Percentiles rank a stretch among this genome's conserved stretches.
These are phyloP conservation scores for Friedmanniomyces simplex DNA, from an alignment of 495 filamentous ascomycete species.

Conservation along the genomic window DNA sequence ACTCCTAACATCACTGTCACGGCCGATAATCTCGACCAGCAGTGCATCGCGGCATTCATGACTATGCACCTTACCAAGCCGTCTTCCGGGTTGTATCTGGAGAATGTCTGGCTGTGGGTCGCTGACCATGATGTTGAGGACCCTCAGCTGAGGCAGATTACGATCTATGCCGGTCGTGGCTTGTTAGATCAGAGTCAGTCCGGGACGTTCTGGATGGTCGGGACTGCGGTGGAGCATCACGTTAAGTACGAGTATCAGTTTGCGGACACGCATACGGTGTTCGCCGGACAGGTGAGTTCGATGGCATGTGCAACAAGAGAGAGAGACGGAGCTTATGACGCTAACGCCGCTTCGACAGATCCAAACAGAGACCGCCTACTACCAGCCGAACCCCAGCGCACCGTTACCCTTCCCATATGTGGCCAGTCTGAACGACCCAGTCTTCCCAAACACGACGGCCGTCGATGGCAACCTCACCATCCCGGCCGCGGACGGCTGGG, in stretches of 20 bases:
- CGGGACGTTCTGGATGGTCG: conserved; percentile 46
- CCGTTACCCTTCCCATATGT: conserved; percentile 45
- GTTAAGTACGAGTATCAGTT: conserved; percentile 29
- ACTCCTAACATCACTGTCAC: conserved; percentile 38
- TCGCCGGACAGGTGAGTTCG: conserved; percentile 26
- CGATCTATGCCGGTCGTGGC: conserved; percentile 59
- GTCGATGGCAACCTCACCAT: conserved; percentile 48
- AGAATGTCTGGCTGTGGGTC: conserved; percentile 64
- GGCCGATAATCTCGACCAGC: conserved; percentile 35
- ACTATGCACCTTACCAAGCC: conserved; percentile 52
- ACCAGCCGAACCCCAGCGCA: conserved; percentile 55
- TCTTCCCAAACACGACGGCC: conserved; percentile 13
- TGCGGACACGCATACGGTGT: conserved; percentile 26
- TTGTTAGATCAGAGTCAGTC: conserved; percentile 46
- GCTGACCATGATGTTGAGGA: conserved; percentile 47
- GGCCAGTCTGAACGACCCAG: conserved; percentile 31
- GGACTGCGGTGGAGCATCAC: conserved; percentile 30
- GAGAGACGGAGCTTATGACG: no score
- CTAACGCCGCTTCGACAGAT: no score
- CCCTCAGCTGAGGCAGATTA: conserved; percentile 47
- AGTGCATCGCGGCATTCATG: conserved; percentile 42
- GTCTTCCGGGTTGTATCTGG: conserved; percentile 59
- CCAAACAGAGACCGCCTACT: conserved; percentile 36
- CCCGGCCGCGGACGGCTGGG: conserved; percentile 44
- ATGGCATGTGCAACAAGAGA: no score